Base-by-base conservation (phyloP, 139 green algal species). In the Chlorella sorokiniana region DNA sequence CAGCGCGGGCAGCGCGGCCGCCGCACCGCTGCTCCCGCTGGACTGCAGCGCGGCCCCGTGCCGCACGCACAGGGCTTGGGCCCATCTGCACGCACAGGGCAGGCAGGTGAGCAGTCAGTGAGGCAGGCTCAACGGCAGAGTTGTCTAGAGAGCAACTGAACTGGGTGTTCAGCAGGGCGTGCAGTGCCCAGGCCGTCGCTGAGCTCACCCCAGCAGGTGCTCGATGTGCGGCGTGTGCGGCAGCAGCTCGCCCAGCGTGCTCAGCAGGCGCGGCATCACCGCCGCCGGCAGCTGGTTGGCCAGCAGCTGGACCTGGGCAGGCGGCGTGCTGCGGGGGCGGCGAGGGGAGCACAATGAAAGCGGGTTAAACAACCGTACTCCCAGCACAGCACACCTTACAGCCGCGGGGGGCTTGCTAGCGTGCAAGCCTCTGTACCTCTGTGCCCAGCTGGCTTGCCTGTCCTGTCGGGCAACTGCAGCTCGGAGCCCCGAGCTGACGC, bases 171-270 rank as follows among this genome's bases (percentile, higher is more conserved):
- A 56, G 48, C n/a, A n/a, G n/a, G n/a, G n/a, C n/a, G n/a, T n/a
- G n/a, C n/a, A n/a, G n/a, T n/a, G n/a, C 10, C 11, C 33, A 11
- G 8, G 33, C 62, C 62, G 33, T 16, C n/a, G 64, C 31, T 88
- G n/a, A n/a, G 18, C 81, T 91, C 94, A 98, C 40, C 54, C 52
- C 65, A 98, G 87, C 65, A 97, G 70, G 64, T 92, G 93, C 88
- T 98, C 94, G 61, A 98, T 31, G 83, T 98, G 94, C 3, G 94
- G 88, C 42, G 78, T 92, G 14, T 79, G 68, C 9, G 77, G 67
- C 41, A 96, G 37, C 22, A 84, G 77, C 38, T 93, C 90, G 1
- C 86, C 91, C 42, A 97, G 78, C 8, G 83, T 81, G 0, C 48
- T 52, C 73, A 97, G 80, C 52, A 97, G 61, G 22, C 56, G 27